phyloP scores from a whole-genome alignment of 371 early-diverging fungal species.

The Rhizopus microsporus region DNA sequence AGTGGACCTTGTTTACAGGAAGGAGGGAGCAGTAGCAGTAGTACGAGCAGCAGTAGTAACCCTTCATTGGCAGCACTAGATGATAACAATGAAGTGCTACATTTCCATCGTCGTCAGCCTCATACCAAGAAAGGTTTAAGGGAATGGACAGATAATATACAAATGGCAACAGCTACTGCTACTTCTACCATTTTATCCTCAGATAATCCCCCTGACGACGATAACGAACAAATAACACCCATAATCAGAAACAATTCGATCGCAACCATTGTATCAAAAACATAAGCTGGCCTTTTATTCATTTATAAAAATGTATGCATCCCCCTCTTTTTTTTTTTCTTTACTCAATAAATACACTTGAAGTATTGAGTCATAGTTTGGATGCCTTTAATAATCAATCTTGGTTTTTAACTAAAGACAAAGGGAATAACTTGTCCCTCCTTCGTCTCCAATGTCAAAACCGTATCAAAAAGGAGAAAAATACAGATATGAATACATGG shows the following conservation, averaged over 20 bases:
- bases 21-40: background rate
- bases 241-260: background rate
- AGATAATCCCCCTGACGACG: too few species aligned
- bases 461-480: background rate
- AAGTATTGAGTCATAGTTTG: background rate
- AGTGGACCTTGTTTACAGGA: conserved; percentile 16
- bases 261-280: background rate
- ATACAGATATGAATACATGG: background rate
- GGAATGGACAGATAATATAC: conserved; percentile 12
- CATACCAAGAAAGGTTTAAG: background rate
- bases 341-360: conserved; percentile 2
- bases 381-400: background rate
- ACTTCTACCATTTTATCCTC: background rate
- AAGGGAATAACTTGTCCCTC: background rate
- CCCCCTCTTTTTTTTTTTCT: background rate
- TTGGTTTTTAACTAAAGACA: background rate
- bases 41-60: background rate
- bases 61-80: background rate
- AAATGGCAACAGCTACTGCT: conserved; percentile 2
- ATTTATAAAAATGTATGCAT: background rate
- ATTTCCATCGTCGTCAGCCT: background rate
- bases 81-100: background rate
- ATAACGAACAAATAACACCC: too few species aligned
- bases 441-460: background rate
- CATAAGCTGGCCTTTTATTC: background rate